Conservation (phyloP, 768 basidiomycete species). For the Lepiota venenata region DNA sequence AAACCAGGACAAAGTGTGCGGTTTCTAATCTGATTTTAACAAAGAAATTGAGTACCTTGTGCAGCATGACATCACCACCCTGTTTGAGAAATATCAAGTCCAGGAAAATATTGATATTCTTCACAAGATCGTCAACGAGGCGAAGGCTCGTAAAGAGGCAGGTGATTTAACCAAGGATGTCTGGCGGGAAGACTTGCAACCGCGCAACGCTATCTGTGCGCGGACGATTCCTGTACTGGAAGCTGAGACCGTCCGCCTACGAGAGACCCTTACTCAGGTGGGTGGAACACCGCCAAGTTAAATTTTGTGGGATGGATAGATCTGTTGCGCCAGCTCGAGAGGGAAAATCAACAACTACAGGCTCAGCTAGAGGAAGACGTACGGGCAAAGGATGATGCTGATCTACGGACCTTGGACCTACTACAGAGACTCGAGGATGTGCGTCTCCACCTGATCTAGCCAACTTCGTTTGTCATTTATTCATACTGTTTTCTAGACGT, state of each 20-base stretch:
- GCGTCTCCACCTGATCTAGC: slow-evolving; percentile 11
- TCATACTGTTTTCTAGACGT: slow-evolving; percentile 21
- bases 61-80: slow-evolving; percentile 62
- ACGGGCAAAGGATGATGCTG: slow-evolving; percentile 39
- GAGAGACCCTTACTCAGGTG: slow-evolving; percentile 36
- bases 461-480: neutral
- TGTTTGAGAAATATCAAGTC: slow-evolving; percentile 68
- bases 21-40: slow-evolving; percentile 8
- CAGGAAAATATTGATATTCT: slow-evolving; percentile 69
- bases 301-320: too few species aligned
- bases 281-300: neutral
- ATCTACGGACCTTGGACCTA: slow-evolving; percentile 41
- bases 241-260: slow-evolving; percentile 36
- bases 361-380: slow-evolving; percentile 47
- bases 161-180: slow-evolving; percentile 47
- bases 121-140: slow-evolving; percentile 67
- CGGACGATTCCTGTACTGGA: slow-evolving; percentile 59
- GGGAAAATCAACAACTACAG: slow-evolving; percentile 47
- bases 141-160: slow-evolving; percentile 50
- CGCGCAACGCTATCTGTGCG: slow-evolving; percentile 59
- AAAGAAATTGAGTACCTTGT: neutral
- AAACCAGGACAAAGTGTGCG: slow-evolving; percentile 48
- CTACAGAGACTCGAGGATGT: slow-evolving; percentile 57
- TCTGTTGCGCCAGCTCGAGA: slow-evolving; percentile 47
- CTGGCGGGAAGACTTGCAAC: slow-evolving; percentile 65